Percentiles rank a stretch among this genome's conserved stretches.
Conservation (phyloP, 495 filamentous ascomycete species). For the Bacidia gigantensis region DNA sequence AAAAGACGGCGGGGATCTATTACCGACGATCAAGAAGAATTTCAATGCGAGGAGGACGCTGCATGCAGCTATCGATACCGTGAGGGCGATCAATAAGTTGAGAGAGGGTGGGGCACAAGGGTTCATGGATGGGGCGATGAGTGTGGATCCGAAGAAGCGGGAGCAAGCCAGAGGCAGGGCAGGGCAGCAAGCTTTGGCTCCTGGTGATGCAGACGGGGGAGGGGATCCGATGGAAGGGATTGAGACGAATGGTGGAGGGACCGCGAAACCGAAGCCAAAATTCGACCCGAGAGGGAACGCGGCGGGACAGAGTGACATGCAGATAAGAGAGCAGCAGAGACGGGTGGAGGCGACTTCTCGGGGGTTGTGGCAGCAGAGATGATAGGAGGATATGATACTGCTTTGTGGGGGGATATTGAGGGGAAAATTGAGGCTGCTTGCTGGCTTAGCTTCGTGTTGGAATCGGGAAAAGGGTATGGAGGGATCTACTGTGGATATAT, state of each 20-base stretch:
- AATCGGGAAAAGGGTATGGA: too few species aligned
- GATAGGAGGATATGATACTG: too few species aligned
- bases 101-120: conserved; percentile 62
- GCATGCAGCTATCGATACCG: conserved; percentile 94
- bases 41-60: conserved; percentile 91
- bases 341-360: conserved; percentile 45
- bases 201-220: neutral
- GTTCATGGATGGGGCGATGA: conserved; percentile 70
- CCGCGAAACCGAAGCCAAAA: too few species aligned
- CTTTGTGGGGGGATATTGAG: too few species aligned
- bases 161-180: conserved; percentile 4
- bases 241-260: conserved; percentile 21
- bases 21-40: conserved; percentile 95
- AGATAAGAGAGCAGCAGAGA: conserved; percentile 48
- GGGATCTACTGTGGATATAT: too few species aligned
- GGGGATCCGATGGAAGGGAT: conserved; percentile 13
- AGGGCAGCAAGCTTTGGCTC: conserved; percentile 10
- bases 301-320: conserved; percentile 48
- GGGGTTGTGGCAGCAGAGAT: conserved; percentile 36
- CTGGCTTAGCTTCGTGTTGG: too few species aligned
- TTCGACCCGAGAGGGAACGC: conserved; percentile 46
- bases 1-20: conserved; percentile 44
- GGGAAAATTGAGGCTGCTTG: too few species aligned
- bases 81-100: conserved; percentile 95
- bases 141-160: conserved; percentile 45